Evolutionary conservation across 225 moss, liverwort and hornwort species (phyloP), one percentile per base, ranked within the genome.

Genomic region (Polytrichum commune): DNA sequence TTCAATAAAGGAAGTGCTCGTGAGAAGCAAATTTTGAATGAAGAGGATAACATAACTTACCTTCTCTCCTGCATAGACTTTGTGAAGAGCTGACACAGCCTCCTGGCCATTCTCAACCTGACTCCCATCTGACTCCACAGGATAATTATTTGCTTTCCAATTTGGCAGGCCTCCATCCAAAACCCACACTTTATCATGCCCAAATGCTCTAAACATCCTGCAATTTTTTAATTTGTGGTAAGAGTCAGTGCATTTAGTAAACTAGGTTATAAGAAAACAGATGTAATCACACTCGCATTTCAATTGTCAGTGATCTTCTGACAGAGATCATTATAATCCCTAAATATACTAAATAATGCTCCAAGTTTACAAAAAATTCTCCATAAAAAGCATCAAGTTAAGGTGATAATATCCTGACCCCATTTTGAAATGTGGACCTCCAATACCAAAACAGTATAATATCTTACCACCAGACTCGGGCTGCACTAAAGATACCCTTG

Each of bases 131-230:
- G 85, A 82, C 26, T 63, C 77, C 53, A 92, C 77, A 68, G 90
- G 71, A 77, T 83, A 95, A n/a, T 81, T 85, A 60, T 80, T 76
- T 23, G 76, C 80, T 72, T 78, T 88, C 98, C 98, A 98, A 67
- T 83, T 76, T 20, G 98, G 95, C 62, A 98, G 75, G 30, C 98
- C 98, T 71, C 98, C 98, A 76, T 98, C 95, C 69, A 98, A 76
- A 53, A 95, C 86, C 85, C 87, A 91, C 68, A 98, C 95, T 68
- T 98, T 95, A 74, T 89, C 84, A 88, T 98, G 98, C 19, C 98
- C 98, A 75, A 95, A 98, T 8, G 76, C 93, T 79, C 93, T 90
- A 76, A 98, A 95, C 95, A 93, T 98, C 97, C 96, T 97, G 83
- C 65, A 82, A 46, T 46, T 46, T 13, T 46, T 46, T 4, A 13